Percentiles rank a stretch among this genome's conserved stretches.
Evolutionary conservation across 805 yeast genomes (phyloP).

Genomic region (Cyberlindnera nakhonratchasimensis): DNA sequence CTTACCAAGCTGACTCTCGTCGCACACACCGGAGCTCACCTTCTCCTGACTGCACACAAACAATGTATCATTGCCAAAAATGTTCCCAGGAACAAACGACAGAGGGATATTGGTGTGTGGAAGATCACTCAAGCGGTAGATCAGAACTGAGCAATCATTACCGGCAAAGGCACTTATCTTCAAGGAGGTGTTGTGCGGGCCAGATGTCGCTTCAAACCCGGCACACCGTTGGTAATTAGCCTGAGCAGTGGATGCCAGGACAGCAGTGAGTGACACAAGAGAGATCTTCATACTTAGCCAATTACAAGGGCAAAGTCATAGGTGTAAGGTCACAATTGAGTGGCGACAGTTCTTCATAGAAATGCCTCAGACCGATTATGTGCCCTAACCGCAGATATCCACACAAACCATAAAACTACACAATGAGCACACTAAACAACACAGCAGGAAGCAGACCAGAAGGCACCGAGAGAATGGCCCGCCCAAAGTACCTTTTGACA

Average conservation of each 20-base stretch:
- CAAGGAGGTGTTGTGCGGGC: not conserved
- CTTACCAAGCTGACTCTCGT: not conserved
- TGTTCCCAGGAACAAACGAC: too few species aligned
- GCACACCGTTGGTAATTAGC: not conserved
- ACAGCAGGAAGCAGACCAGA: too few species aligned
- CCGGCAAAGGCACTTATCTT: not conserved
- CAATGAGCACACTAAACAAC: too few species aligned
- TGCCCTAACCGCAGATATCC: too few species aligned
- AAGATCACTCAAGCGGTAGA: not conserved
- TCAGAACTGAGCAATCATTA: not conserved
- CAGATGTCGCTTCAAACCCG: not conserved
- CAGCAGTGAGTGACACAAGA: not conserved
- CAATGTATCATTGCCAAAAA: too few species aligned
- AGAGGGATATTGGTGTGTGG: conserved; percentile 1
- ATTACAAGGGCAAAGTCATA: too few species aligned
- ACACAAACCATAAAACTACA: too few species aligned
- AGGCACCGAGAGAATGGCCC: conserved; percentile 5
- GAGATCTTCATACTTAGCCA: conserved; percentile 1
- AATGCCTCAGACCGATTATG: too few species aligned
- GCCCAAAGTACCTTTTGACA: conserved; percentile 61
- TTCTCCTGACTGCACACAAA: not conserved
- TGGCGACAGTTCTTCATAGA: too few species aligned
- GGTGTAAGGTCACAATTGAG: too few species aligned
- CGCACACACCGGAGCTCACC: not conserved
- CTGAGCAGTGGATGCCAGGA: not conserved